phyloP scores from a whole-genome alignment of 495 filamentous ascomycete genomes.

The Penicillium taxi region DNA sequence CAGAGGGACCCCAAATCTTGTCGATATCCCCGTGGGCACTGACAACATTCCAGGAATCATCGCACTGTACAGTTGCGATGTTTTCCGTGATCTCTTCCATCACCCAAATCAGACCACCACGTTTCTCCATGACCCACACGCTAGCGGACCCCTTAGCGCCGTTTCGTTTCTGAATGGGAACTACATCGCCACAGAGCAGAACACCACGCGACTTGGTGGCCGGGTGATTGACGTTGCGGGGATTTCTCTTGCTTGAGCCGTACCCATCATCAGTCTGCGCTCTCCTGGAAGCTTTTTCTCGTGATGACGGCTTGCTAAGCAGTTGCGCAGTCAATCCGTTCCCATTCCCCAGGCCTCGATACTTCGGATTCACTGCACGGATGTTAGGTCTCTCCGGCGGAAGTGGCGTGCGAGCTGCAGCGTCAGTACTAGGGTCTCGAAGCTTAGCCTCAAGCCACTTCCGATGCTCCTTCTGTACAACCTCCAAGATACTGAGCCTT shows the following conservation, averaged over 20 bases:
- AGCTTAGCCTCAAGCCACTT: conserved; percentile 88
- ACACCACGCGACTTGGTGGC: conserved; percentile 80
- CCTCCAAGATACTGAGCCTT: conserved; percentile 90
- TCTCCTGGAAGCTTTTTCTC: conserved; percentile 48
- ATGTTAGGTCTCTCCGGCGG: conserved; percentile 30
- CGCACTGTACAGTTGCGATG: conserved; percentile 63
- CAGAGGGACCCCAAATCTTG: conserved; percentile 71
- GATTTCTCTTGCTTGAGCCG: conserved; percentile 53
- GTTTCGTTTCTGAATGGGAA: conserved; percentile 92
- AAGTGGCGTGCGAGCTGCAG: conserved; percentile 33
- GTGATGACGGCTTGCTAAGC: conserved; percentile 78
- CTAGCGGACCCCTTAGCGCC: conserved; percentile 85
- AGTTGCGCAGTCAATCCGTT: conserved; percentile 80
- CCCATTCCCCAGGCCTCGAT: conserved; percentile 60
- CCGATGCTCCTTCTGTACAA: conserved; percentile 79
- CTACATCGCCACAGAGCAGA: conserved; percentile 90
- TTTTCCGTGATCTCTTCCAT: conserved; percentile 96
- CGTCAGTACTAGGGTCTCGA: conserved; percentile 47
- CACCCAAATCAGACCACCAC: conserved; percentile 91
- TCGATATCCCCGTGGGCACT: conserved; percentile 59
- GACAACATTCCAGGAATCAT: conserved; percentile 62
- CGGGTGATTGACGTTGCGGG: conserved; percentile 46
- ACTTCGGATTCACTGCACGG: conserved; percentile 35
- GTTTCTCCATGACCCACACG: conserved; percentile 97
- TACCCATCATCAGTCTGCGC: conserved; percentile 70